phyloP scores from a whole-genome alignment of 179 eudicot genomes.

The Camellia oleifera region DNA sequence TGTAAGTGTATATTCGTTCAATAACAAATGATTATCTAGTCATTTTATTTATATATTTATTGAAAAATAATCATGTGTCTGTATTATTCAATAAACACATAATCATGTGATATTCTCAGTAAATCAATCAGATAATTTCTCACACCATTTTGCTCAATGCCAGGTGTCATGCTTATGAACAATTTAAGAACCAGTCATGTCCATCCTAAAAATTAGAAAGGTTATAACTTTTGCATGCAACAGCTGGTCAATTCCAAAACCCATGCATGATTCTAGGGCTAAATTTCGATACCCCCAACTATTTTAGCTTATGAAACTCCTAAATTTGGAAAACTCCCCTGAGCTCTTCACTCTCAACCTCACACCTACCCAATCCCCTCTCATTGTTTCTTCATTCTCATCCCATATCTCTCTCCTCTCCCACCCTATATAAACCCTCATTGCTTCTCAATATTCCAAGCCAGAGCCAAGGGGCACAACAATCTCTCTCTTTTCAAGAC shows the following conservation, averaged over 20 bases:
- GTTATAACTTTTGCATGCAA: not conserved
- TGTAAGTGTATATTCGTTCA: too few relatives aligned
- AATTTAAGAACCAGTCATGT: not conserved
- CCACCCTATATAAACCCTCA: not conserved
- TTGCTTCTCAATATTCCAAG: not conserved
- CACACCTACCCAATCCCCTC: not conserved
- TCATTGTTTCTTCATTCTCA: too few relatives aligned
- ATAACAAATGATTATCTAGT: too few relatives aligned
- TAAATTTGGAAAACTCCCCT: not conserved
- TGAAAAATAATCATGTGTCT: too few relatives aligned
- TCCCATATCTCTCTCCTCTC: too few relatives aligned
- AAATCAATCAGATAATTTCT: too few relatives aligned
- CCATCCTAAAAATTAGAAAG: not conserved
- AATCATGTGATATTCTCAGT: too few relatives aligned
- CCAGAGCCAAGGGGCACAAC: constrained; percentile 14
- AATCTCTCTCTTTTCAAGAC: not conserved
- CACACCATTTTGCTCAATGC: too few relatives aligned
- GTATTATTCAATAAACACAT: too few relatives aligned
- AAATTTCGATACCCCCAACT: not conserved
- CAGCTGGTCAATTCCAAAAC: not conserved
- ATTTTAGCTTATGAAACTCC: not conserved
- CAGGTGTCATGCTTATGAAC: too few relatives aligned
- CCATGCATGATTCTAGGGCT: too few relatives aligned
- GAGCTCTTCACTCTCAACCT: not conserved
- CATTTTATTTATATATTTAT: too few relatives aligned